Base-by-base conservation (phyloP, 2,329 filamentous ascomycete species). In the Chalaropsis ovoidea region DNA sequence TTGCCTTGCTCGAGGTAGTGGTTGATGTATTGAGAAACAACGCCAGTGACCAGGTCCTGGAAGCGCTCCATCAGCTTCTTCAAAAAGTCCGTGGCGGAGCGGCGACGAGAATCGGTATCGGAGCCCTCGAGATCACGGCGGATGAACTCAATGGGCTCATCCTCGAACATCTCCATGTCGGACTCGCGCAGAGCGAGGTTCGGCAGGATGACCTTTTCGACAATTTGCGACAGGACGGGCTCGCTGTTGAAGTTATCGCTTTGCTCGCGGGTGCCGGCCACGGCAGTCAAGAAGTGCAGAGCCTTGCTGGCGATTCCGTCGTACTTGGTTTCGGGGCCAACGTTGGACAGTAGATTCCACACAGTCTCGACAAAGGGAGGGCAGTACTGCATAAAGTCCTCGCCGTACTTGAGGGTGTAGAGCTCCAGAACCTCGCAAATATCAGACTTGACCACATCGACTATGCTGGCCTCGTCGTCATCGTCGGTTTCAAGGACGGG, bases 121-220 rank as follows among this genome's bases (percentile, higher is more conserved):
- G 94, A 96, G 6, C 94, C 94, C 75, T 99, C 94, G 61, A 99
- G 80, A 75, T 99, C 94, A 71, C 91, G 84, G 69, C 94, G 84
- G 72, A 99, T 99, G 73, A 95, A 99, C 75, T 99, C 94, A 70
- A 99, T 99, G 0, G 94, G 94, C 77, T 99, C 95, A 73, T 99
- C 95, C 74, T 99, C 94, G 71, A 99, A 97, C 70, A 96, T 82
- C 74, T 99, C 94, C 65, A 96, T 83, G 70, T 99, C 95, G 0
- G 92, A 94, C 72, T 96, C 94, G 70, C 95, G 86, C 68, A 99
- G 79, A 17, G 88, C 88, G 67, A 99, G 85, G 72, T 99, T 99
- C 10, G 94, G 93, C 69, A 99, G 77, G 66, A 99, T 89, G 67
- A 97, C 94, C 77, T 96, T 96, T 74, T 97, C 91, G 10, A 96